Percentiles rank a stretch among this genome's conserved stretches.
These are phyloP conservation scores for Boehmeria nivea DNA, from an alignment of 306 rosid genomes.

Conservation along the genomic window DNA sequence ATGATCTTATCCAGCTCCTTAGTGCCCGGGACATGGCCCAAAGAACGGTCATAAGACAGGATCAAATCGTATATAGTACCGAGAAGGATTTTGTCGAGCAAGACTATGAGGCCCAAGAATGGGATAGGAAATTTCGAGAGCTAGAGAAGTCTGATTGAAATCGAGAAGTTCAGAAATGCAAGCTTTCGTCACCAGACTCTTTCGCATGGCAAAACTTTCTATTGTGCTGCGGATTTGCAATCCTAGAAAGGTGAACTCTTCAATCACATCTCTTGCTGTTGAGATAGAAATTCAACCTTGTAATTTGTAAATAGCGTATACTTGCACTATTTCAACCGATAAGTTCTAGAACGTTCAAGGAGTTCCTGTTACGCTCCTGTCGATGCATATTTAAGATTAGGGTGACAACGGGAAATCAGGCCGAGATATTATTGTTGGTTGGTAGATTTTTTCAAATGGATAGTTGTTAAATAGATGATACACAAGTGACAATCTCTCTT, in stretches of 20 bases:
- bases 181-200: not conserved
- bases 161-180: not conserved
- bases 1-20: constrained; percentile 54
- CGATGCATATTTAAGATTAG: no score
- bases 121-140: constrained; percentile 86
- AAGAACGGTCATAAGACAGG: constrained; percentile 72
- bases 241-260: not conserved
- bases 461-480: no score
- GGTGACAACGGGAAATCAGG: no score
- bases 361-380: no score
- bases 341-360: no score
- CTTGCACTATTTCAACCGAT: not conserved
- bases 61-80: constrained; percentile 87
- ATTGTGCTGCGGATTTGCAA: not conserved
- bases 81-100: constrained; percentile 90
- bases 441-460: no score
- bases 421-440: no score
- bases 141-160: constrained; percentile 65
- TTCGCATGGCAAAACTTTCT: no score
- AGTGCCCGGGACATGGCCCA: constrained; percentile 95
- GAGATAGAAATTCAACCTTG: no score
- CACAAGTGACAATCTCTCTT: no score
- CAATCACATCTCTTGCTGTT: no score
- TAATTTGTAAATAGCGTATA: constrained; percentile 1
- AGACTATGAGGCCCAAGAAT: constrained; percentile 69